Percentiles rank a stretch among this genome's conserved stretches.
These are phyloP conservation scores for Russula emetica DNA, from an alignment of 768 basidiomycete genomes.

Conservation along the genomic window DNA sequence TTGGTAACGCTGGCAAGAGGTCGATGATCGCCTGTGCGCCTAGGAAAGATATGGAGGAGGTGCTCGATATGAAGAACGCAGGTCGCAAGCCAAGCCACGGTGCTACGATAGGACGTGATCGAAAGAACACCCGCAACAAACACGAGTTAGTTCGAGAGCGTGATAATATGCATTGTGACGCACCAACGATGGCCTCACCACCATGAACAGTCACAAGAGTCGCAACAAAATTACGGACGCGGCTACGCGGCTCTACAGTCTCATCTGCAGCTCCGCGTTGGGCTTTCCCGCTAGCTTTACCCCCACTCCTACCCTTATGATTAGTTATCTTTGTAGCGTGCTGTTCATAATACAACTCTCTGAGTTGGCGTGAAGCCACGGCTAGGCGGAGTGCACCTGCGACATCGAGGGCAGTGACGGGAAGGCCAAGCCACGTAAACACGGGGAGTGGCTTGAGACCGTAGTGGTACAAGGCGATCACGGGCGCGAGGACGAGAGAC, in stretches of 20 bases:
- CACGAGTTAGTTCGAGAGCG: not conserved
- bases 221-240: conserved; percentile 24
- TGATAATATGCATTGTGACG: conserved; percentile 2
- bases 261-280: conserved; percentile 2
- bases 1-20: conserved; percentile 20
- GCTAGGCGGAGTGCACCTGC: conserved; percentile 24
- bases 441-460: conserved; percentile 21
- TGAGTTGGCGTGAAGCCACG: conserved; percentile 23
- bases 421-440: conserved; percentile 21
- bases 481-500: conserved; percentile 21
- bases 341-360: conserved; percentile 12
- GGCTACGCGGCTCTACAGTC: conserved; percentile 14
- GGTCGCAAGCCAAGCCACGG: conserved; percentile 28
- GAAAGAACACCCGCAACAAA: not conserved
- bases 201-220: conserved; percentile 28
- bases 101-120: conserved; percentile 4
- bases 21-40: conserved; percentile 22
- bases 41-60: conserved; percentile 11
- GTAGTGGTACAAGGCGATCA: conserved; percentile 20
- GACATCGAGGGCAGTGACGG: conserved; percentile 24
- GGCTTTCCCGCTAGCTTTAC: not conserved
- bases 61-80: conserved; percentile 25
- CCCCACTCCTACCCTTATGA: conserved; percentile 4
- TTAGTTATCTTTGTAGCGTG: conserved; percentile 3
- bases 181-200: conserved; percentile 27